A percentile compares a stretch with the other conserved stretches of the same genome.
These are phyloP conservation scores for Triangularia setosa DNA, from an alignment of 2,329 filamentous ascomycete species.

Conservation along the genomic window DNA sequence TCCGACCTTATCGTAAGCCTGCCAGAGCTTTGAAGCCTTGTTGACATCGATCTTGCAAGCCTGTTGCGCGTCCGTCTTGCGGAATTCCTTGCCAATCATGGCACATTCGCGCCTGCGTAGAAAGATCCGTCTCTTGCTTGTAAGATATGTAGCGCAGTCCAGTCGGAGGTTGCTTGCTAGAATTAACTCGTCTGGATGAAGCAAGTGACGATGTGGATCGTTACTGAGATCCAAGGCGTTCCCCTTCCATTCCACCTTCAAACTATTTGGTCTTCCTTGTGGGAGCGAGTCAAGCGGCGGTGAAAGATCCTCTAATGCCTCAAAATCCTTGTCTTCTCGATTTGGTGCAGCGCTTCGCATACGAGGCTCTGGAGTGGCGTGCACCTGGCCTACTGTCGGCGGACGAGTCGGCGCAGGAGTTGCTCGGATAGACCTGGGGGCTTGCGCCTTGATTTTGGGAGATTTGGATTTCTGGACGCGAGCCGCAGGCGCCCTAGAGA, in stretches of 20 bases:
- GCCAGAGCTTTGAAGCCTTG: slow-evolving; percentile 91
- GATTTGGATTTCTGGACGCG: slow-evolving; percentile 31
- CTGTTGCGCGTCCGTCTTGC: slow-evolving; percentile 92
- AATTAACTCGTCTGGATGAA: slow-evolving; percentile 73
- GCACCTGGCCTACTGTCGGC: slow-evolving; percentile 34
- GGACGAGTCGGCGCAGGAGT: slow-evolving; percentile 30
- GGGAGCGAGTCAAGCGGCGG: slow-evolving; percentile 66
- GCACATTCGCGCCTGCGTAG: slow-evolving; percentile 66
- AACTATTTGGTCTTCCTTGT: slow-evolving; percentile 56
- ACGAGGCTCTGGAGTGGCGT: slow-evolving; percentile 48
- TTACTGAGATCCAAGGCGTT: slow-evolving; percentile 69
- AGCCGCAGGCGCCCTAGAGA: slow-evolving; percentile 19
- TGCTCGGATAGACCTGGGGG: slow-evolving; percentile 34
- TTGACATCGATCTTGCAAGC: slow-evolving; percentile 99
- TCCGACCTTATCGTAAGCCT: slow-evolving; percentile 79
- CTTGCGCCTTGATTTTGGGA: slow-evolving; percentile 15
- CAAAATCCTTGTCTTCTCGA: slow-evolving; percentile 79
- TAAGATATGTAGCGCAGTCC: slow-evolving; percentile 83
- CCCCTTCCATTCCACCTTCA: slow-evolving; percentile 87
- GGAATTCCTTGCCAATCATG: slow-evolving; percentile 73
- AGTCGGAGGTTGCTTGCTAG: slow-evolving; percentile 77
- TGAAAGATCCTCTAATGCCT: slow-evolving; percentile 65
- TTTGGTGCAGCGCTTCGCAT: slow-evolving; percentile 58
- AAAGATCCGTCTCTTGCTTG: slow-evolving; percentile 91
- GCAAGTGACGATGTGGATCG: slow-evolving; percentile 64